phyloP scores from a whole-genome alignment of 2,329 filamentous ascomycete genomes.

The Cercospora beticola region DNA sequence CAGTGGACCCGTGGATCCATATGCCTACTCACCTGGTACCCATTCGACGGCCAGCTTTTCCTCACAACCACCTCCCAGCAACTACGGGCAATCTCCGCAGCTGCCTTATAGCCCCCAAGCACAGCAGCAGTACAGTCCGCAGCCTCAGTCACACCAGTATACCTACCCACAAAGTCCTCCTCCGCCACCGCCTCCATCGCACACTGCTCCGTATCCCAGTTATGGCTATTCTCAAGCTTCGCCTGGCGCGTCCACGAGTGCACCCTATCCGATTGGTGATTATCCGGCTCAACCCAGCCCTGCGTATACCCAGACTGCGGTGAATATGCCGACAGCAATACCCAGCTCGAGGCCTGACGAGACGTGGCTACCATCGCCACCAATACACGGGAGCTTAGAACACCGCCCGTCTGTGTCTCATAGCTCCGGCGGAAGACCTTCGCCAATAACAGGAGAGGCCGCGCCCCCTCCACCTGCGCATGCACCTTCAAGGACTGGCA shows the following conservation, averaged over 20 bases:
- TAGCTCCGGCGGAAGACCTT: constrained; percentile 21
- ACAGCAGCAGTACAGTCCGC: constrained; percentile 29
- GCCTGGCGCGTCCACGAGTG: constrained; percentile 19
- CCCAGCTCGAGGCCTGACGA: constrained; percentile 20
- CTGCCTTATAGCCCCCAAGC: constrained; percentile 25
- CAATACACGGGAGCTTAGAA: constrained; percentile 26
- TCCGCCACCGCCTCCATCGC: constrained; percentile 26
- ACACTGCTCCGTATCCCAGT: constrained; percentile 18
- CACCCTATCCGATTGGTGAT: constrained; percentile 28
- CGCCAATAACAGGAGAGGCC: constrained; percentile 46
- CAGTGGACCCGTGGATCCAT: constrained; percentile 34
- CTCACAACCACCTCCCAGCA: constrained; percentile 19
- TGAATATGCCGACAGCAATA: constrained; percentile 14
- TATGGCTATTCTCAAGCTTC: constrained; percentile 20
- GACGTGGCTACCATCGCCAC: constrained; percentile 33
- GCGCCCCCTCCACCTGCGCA: constrained; percentile 52
- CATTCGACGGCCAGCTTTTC: constrained; percentile 25
- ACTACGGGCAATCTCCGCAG: constrained; percentile 22
- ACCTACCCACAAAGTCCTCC: constrained; percentile 24
- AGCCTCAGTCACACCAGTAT: constrained; percentile 24
- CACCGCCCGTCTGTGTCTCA: constrained; percentile 32
- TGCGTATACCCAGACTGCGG: constrained; percentile 18
- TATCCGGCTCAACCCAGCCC: constrained; percentile 27
- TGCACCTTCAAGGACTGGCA: constrained; percentile 45
- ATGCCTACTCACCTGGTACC: constrained; percentile 29